Evolutionary conservation across 345 rosid genomes (phyloP).

Genomic region (Eucalyptus victrix): DNA sequence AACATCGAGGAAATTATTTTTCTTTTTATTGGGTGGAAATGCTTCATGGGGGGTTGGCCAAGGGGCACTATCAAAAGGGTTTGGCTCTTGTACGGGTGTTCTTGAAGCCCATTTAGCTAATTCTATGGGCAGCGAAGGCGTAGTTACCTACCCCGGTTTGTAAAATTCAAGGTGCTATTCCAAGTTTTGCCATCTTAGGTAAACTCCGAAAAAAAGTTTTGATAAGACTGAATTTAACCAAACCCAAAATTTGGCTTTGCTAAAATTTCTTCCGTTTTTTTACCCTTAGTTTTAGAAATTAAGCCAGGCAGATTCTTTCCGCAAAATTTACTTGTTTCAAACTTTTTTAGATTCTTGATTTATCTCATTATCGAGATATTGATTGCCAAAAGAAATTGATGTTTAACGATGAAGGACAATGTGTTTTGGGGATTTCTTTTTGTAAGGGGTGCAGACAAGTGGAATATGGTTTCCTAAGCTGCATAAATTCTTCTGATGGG

Average conservation of each 20-base stretch:
- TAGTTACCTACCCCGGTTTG: no score
- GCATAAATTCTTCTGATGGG: not conserved
- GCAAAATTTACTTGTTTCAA: not conserved
- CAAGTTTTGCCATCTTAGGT: not conserved
- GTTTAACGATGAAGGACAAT: not conserved
- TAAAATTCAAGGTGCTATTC: not conserved
- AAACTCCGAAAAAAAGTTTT: not conserved
- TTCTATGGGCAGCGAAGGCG: no score
- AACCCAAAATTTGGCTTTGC: not conserved
- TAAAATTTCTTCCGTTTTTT: not conserved
- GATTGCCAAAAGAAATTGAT: not conserved
- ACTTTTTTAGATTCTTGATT: not conserved
- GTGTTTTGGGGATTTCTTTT: not conserved
- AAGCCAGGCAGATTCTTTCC: not conserved
- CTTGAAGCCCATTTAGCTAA: no score
- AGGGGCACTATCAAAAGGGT: no score
- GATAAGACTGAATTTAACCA: not conserved
- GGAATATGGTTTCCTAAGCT: not conserved
- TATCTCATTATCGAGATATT: not conserved
- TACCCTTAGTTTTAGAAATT: not conserved
- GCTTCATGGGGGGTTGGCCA: no score
- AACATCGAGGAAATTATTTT: no score
- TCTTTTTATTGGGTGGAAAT: no score
- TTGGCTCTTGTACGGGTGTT: no score
- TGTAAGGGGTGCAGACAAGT: not conserved